These are phyloP conservation scores for Peniophora sp. DNA, from an alignment of 1,284 basidiomycete genomes.

Conservation along the genomic window DNA sequence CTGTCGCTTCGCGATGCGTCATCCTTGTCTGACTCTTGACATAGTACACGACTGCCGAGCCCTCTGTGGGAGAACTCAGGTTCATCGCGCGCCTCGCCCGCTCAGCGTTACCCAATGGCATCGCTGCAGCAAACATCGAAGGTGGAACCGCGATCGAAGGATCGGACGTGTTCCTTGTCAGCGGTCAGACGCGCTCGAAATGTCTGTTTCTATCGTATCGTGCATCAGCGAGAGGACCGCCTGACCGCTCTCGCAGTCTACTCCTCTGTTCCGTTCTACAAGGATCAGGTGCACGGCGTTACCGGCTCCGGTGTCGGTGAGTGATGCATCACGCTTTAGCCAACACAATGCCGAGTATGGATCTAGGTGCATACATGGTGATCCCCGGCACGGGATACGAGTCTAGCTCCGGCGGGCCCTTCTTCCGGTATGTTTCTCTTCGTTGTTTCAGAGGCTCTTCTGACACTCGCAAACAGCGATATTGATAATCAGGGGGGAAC, in stretches of 20 bases:
- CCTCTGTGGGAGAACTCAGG: slow-evolving; percentile 29
- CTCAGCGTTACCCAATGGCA: slow-evolving; percentile 22
- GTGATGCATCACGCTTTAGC: too few relatives aligned
- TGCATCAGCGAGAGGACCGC: too few relatives aligned
- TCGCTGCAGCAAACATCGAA: slow-evolving; percentile 17
- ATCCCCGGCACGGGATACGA: slow-evolving; percentile 34
- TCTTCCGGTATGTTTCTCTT: slow-evolving; percentile 26
- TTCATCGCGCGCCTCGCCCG: slow-evolving; percentile 30
- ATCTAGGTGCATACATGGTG: slow-evolving; percentile 26
- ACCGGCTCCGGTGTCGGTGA: slow-evolving; percentile 27
- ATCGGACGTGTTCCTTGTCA: slow-evolving; percentile 28
- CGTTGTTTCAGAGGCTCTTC: not conserved
- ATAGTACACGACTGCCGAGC: slow-evolving; percentile 14
- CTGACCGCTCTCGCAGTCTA: not conserved
- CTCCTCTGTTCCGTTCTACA: slow-evolving; percentile 14
- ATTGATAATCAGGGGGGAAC: slow-evolving; percentile 33
- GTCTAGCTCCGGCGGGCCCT: slow-evolving; percentile 34
- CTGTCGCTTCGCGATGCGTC: not conserved
- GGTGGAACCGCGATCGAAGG: slow-evolving; percentile 31
- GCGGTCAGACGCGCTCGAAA: slow-evolving; percentile 30
- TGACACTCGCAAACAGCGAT: slow-evolving; percentile 12
- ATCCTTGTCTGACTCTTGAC: too few relatives aligned
- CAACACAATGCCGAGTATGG: too few relatives aligned
- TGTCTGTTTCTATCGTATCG: slow-evolving; percentile 24
- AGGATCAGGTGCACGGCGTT: slow-evolving; percentile 36